These are phyloP conservation scores for Polygonum aviculare DNA, from an alignment of 148 eudicot genomes.

Conservation along the genomic window DNA sequence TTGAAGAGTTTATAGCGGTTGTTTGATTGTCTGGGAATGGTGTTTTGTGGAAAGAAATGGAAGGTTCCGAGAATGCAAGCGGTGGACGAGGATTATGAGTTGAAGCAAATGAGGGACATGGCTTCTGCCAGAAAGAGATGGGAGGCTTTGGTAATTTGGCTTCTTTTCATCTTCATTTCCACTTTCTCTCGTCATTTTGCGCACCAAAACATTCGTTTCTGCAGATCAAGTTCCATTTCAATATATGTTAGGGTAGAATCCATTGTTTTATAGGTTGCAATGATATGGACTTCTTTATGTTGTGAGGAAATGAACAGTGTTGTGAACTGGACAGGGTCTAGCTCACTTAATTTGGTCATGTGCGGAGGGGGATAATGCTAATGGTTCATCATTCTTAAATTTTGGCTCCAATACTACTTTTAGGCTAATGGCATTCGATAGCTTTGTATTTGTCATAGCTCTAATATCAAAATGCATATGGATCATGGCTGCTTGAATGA, in stretches of 20 bases:
- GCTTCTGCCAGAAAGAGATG: slow-evolving; percentile 95
- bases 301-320: neutral
- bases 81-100: slow-evolving; percentile 68
- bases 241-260: neutral
- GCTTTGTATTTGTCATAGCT: neutral
- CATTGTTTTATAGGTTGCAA: neutral
- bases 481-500: neutral
- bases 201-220: neutral
- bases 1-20: neutral
- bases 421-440: neutral
- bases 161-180: neutral
- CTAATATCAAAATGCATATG: neutral
- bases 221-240: neutral
- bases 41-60: slow-evolving; percentile 24
- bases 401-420: neutral
- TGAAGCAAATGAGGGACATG: slow-evolving; percentile 92
- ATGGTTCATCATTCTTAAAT: neutral
- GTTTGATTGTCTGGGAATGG: slow-evolving; percentile 15
- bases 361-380: neutral
- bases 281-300: neutral
- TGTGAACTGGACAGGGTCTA: neutral
- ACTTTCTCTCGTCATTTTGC: neutral
- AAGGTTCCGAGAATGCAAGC: slow-evolving; percentile 46
- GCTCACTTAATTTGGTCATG: neutral
- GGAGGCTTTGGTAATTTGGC: slow-evolving; percentile 65